Percentiles rank a stretch among this genome's conserved stretches.
These are phyloP conservation scores for Hymenoscyphus linearis DNA, from an alignment of 2,329 filamentous ascomycete genomes.

Conservation along the genomic window DNA sequence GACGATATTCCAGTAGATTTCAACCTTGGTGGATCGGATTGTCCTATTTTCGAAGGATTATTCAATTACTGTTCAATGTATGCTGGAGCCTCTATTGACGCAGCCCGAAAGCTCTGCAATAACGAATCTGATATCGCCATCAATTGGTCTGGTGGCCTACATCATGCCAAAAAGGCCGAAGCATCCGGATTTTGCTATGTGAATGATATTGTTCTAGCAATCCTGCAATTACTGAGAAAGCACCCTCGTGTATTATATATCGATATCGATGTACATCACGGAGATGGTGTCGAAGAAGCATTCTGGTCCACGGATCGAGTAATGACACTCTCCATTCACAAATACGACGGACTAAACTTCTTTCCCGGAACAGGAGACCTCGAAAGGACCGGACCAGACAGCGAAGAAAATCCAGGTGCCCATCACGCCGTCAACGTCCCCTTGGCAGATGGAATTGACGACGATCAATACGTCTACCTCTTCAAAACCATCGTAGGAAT, in stretches of 20 bases:
- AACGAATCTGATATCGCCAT: constrained; percentile 91
- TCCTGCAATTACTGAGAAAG: constrained; percentile 77
- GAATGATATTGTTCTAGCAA: constrained; percentile 94
- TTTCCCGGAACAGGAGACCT: constrained; percentile 89
- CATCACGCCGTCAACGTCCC: constrained; percentile 90
- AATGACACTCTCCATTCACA: constrained; percentile 93
- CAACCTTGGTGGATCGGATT: constrained; percentile 87
- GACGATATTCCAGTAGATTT: constrained; percentile 60
- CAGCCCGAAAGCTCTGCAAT: constrained; percentile 81
- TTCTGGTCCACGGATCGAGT: constrained; percentile 87
- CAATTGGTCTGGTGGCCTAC: constrained; percentile 93
- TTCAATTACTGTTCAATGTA: constrained; percentile 95
- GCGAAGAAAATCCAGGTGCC: constrained; percentile 78
- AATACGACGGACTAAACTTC: constrained; percentile 79
- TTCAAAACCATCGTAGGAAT: constrained; percentile 77
- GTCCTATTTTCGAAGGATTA: constrained; percentile 91
- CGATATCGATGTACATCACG: constrained; percentile 89
- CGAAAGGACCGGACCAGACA: constrained; percentile 76
- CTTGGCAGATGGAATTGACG: constrained; percentile 83
- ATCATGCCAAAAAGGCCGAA: constrained; percentile 92
- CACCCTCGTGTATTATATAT: constrained; percentile 88
- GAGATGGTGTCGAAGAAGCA: constrained; percentile 85
- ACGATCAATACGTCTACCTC: constrained; percentile 79
- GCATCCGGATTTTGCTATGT: constrained; percentile 98
- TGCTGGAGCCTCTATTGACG: constrained; percentile 83